These are phyloP conservation scores for Mucor piriformis DNA, from an alignment of 371 early-diverging fungal species.

Conservation along the genomic window DNA sequence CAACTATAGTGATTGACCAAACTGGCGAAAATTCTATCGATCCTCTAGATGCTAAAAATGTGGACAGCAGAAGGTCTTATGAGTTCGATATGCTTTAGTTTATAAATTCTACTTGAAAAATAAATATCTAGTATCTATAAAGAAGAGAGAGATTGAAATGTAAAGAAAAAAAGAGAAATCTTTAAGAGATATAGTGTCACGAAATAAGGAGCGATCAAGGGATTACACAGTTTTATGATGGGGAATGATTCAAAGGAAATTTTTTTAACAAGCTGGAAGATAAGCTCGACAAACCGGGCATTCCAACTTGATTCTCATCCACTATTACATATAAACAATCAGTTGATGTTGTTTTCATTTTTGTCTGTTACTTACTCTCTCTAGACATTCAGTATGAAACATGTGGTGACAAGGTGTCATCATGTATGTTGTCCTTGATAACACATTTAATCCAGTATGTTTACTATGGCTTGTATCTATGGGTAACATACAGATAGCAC, in stretches of 20 bases:
- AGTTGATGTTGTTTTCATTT: background rate
- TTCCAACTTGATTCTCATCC: constrained; percentile 87
- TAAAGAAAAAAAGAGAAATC: too few species aligned
- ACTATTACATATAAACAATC: constrained; percentile 32
- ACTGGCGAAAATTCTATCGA: constrained; percentile 17
- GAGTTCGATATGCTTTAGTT: constrained; percentile 25
- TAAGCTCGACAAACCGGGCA: constrained; percentile 73
- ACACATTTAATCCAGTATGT: constrained; percentile 49
- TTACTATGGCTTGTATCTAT: constrained; percentile 52
- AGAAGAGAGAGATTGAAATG: too few species aligned
- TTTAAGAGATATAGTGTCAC: too few species aligned
- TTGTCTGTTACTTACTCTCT: constrained; percentile 44
- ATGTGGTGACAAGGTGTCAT: constrained; percentile 84
- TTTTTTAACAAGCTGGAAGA: constrained; percentile 57
- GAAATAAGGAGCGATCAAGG: too few species aligned
- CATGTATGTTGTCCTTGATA: constrained; percentile 70
- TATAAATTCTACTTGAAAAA: background rate
- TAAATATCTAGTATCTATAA: too few species aligned
- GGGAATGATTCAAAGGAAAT: background rate
- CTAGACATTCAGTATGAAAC: constrained; percentile 81
- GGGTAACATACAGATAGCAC: constrained; percentile 79
- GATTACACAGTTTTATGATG: background rate
- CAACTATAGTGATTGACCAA: background rate
- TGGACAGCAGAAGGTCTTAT: constrained; percentile 30
- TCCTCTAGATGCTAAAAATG: constrained; percentile 37